Evolutionary conservation across 805 yeast genomes (phyloP), one percentile per base, ranked within the genome.

Genomic region (Yarrowia keelungensis): DNA sequence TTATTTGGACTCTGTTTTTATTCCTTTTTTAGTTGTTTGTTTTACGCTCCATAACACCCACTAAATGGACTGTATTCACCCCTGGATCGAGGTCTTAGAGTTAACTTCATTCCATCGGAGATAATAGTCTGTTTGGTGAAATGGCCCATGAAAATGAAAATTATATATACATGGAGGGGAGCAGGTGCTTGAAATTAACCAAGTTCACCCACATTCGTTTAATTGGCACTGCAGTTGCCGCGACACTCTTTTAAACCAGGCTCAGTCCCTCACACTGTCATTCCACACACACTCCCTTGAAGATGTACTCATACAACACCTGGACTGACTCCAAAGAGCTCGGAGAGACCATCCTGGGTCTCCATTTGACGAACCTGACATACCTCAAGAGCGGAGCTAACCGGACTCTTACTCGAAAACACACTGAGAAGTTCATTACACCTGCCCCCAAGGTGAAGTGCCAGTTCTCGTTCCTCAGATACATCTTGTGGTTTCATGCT

Each of bases 41-140:
- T 38, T 38, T 38, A 38, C 39, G 12, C 39, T 11, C 39, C 10
- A 38, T 5, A 11, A 2, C 10, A 26, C 16, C 19, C 36, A 5
- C 3, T 7, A 7, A 14, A 5, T 14, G 16, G 51, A 12, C 36
- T 5, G 36, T 47, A 47, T 26, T 14, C 5, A 10, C 58, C 45
- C 59, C 45, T 53, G 22, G 59, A 53, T 53, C 58, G 11, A 35
- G 22, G 53, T 49, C 58, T 51, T 53, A 39, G 22, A 53, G 59
- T 53, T 53, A 53, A 53, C 59, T 53, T 53, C 59, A 53, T 53
- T 53, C 59, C 59, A 53, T 53, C 59, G 59, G 59, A 53, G 59
- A 53, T 53, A 38, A 53, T 53, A 22, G 59, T 53, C 45, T 39
- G 59, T 53, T 53, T 39, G 9, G 41, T 10, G 59, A 39, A 14